These are phyloP conservation scores for Sarcocystis neurona DNA, from an alignment of 169 alveolate genomes.

Conservation along the genomic window DNA sequence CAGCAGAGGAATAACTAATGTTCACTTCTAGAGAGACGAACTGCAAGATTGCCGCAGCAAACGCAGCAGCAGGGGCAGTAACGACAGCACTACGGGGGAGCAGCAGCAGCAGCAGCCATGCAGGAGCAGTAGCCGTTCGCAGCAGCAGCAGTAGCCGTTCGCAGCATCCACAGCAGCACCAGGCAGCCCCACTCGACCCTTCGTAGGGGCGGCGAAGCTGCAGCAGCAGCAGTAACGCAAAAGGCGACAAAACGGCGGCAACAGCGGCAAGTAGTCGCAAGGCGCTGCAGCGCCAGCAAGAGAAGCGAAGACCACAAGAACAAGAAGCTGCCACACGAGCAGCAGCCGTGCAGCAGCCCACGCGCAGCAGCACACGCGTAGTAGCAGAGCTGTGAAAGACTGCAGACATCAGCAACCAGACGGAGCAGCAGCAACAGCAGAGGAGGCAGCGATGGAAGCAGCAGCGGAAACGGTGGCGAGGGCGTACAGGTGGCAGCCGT, in stretches of 20 bases:
- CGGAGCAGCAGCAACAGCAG: not conserved
- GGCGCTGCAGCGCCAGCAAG: no score
- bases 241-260: no score
- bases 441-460: not conserved
- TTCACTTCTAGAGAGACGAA: not conserved
- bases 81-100: not conserved
- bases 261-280: no score
- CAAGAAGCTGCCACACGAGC: no score
- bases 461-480: not conserved
- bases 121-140: not conserved
- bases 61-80: not conserved
- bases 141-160: not conserved
- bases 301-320: no score
- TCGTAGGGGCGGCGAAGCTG: no score
- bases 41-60: not conserved
- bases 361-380: no score
- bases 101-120: not conserved
- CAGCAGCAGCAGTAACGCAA: no score
- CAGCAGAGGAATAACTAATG: not conserved
- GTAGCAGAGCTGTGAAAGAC: not conserved
- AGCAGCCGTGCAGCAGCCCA: no score
- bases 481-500: not conserved
- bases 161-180: no score
- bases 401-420: not conserved
- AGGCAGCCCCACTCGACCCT: no score